A percentile compares a stretch with the other conserved stretches of the same genome.
Conservation (phyloP, 1,139 yeast genomes). For the Lodderomyces metapsilosis region DNA sequence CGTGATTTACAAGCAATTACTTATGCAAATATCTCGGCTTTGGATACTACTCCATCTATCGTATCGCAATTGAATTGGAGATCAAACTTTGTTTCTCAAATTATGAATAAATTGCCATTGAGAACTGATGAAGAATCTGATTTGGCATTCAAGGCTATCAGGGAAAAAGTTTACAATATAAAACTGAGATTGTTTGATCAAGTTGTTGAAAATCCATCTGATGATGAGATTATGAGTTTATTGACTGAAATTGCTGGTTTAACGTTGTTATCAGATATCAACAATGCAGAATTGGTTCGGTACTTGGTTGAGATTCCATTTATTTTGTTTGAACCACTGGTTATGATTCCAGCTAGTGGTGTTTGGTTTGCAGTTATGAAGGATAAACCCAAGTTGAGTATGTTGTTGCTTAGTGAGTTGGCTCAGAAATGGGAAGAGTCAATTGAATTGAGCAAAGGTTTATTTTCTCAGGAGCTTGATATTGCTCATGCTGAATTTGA, state of each 20-base stretch:
- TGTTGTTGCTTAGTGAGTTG: constrained; percentile 67
- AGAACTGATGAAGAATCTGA: constrained; percentile 31
- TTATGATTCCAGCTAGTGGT: constrained; percentile 66
- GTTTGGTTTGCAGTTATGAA: constrained; percentile 82
- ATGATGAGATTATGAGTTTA: constrained; percentile 37
- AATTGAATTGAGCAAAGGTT: constrained; percentile 58
- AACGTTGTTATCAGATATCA: constrained; percentile 43
- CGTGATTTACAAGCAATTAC: constrained; percentile 47
- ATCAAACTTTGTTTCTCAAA: constrained; percentile 45
- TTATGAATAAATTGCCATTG: constrained; percentile 35
- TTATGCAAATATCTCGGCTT: constrained; percentile 26
- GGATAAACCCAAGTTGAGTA: constrained; percentile 56
- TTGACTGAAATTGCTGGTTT: constrained; percentile 52
- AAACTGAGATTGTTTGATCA: constrained; percentile 12
- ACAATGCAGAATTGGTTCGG: constrained; percentile 52
- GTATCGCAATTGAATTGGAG: constrained; percentile 81
- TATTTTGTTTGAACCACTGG: constrained; percentile 54
- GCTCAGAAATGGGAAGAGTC: constrained; percentile 67
- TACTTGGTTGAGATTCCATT: constrained; percentile 74
- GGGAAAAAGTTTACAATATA: constrained; percentile 15
- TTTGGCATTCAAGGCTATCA: constrained; percentile 22
- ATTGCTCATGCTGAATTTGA: constrained; percentile 60
- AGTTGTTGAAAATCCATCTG: constrained; percentile 8
- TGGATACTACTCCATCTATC: constrained; percentile 68
- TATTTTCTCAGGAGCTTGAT: constrained; percentile 64